A percentile compares a stretch with the other conserved stretches of the same genome.
These are phyloP conservation scores for Cicer chorassanicum DNA, from an alignment of 306 rosid genomes.

Conservation along the genomic window DNA sequence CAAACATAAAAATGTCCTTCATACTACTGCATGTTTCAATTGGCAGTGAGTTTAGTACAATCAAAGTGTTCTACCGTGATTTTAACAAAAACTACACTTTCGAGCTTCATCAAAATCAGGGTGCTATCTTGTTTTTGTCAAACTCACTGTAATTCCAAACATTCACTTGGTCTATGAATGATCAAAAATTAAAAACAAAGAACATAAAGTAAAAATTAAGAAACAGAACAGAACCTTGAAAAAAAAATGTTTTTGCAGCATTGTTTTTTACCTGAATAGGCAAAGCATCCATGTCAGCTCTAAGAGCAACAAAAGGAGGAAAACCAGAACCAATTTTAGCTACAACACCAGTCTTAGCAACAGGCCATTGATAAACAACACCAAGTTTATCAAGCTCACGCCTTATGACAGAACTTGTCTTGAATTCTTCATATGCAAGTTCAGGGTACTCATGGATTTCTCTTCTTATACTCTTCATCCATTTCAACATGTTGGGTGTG, in stretches of 20 bases:
- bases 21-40: background rate
- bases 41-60: no score
- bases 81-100: no score
- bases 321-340: conserved; percentile 80
- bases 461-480: conserved; percentile 76
- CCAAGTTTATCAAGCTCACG: conserved; percentile 71
- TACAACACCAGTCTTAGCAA: conserved; percentile 77
- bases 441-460: conserved; percentile 87
- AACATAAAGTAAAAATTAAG: no score
- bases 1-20: background rate
- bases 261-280: conserved; percentile 71
- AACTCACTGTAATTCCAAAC: no score
- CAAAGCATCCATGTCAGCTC: conserved; percentile 97
- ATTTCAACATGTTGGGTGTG: conserved; percentile 52
- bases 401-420: conserved; percentile 70
- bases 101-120: no score
- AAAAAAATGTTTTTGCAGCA: background rate
- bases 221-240: conserved; percentile 1
- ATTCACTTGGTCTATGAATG: background rate
- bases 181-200: background rate
- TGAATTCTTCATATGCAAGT: conserved; percentile 75
- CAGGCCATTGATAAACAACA: conserved; percentile 77
- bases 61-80: no score
- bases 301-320: conserved; percentile 83
- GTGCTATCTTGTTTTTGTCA: no score